Evolutionary conservation across 2,329 filamentous ascomycete species (phyloP).

Genomic region (Calonectria henricotiae): DNA sequence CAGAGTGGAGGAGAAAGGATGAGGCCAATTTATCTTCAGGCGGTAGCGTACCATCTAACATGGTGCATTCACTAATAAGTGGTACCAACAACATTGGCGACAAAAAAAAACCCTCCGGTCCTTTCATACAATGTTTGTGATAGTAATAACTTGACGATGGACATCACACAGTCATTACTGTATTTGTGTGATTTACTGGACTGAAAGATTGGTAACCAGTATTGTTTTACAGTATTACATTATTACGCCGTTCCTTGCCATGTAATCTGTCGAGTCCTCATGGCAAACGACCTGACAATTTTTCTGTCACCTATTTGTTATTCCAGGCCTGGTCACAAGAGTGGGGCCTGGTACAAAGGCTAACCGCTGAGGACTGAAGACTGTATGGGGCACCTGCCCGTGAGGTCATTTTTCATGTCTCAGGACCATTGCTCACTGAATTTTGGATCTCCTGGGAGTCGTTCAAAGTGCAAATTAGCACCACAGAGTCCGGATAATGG

Average conservation of each 20-base stretch:
- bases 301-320: neutral
- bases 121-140: neutral
- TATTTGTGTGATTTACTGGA: neutral
- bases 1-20: conserved; percentile 15
- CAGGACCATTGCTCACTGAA: neutral
- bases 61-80: conserved; percentile 5
- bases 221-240: no score
- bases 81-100: neutral
- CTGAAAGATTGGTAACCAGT: neutral
- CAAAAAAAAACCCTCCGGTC: neutral
- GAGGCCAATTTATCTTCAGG: conserved; percentile 5
- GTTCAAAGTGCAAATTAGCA: neutral
- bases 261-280: neutral
- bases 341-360: neutral
- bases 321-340: neutral
- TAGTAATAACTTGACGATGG: neutral
- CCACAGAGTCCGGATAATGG: no score
- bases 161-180: no score
- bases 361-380: neutral
- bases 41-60: conserved; percentile 4
- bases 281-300: neutral
- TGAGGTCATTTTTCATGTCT: neutral
- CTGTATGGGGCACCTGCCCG: neutral
- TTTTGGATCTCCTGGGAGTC: neutral
- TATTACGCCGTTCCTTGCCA: no score